A percentile compares a stretch with the other conserved stretches of the same genome.
These are phyloP conservation scores for Diaporthe caulivora DNA, from an alignment of 2,329 filamentous ascomycete species.

Conservation along the genomic window DNA sequence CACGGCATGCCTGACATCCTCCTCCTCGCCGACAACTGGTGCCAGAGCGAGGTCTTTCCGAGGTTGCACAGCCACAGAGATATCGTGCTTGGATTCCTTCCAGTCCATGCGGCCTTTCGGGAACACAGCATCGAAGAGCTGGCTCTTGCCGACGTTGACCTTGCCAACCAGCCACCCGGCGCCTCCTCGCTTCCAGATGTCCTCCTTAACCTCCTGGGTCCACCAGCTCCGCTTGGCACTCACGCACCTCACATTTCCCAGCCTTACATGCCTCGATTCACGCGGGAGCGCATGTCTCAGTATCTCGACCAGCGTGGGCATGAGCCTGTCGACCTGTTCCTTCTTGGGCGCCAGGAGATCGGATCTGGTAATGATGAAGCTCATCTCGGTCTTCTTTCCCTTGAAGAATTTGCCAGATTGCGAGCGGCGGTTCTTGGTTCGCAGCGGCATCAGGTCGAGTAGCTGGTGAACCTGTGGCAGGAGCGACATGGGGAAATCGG, in stretches of 20 bases:
- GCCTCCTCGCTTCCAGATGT: slow-evolving; percentile 85
- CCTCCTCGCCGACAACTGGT: slow-evolving; percentile 38
- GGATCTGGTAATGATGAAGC: slow-evolving; percentile 90
- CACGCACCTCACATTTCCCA: slow-evolving; percentile 89
- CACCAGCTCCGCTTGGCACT: slow-evolving; percentile 92
- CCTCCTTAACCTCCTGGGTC: slow-evolving; percentile 87
- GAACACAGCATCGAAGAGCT: slow-evolving; percentile 87
- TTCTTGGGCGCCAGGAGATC: slow-evolving; percentile 89
- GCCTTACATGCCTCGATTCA: slow-evolving; percentile 75
- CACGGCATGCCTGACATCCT: slow-evolving; percentile 28
- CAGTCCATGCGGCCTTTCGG: slow-evolving; percentile 76
- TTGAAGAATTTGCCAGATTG: slow-evolving; percentile 73
- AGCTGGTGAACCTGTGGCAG: slow-evolving; percentile 80
- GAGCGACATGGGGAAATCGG: slow-evolving; percentile 95
- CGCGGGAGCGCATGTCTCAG: slow-evolving; percentile 82
- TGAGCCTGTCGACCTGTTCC: slow-evolving; percentile 84
- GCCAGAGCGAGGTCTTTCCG: slow-evolving; percentile 44
- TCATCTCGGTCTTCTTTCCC: slow-evolving; percentile 80
- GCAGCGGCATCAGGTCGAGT: slow-evolving; percentile 78
- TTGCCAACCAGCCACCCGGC: slow-evolving; percentile 98
- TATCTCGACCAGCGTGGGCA: slow-evolving; percentile 85
- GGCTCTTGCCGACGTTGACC: slow-evolving; percentile 96
- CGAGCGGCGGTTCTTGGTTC: slow-evolving; percentile 84
- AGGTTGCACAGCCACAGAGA: slow-evolving; percentile 47
- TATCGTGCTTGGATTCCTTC: slow-evolving; percentile 52